phyloP scores from a whole-genome alignment of 2,329 filamentous ascomycete species.

The Microcyclospora tardicrescens region DNA sequence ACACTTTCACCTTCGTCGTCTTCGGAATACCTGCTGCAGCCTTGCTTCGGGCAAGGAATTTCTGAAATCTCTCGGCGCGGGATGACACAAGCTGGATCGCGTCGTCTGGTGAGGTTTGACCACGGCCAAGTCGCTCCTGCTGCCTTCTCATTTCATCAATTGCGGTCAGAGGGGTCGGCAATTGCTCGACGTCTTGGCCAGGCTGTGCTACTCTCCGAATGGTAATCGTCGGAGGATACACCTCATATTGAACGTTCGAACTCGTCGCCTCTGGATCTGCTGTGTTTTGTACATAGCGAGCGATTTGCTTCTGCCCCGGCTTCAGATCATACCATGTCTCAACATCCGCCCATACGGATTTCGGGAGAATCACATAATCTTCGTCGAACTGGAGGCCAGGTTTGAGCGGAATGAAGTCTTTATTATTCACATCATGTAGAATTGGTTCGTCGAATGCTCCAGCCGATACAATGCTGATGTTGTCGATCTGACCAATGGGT shows the following conservation, averaged over 20 bases:
- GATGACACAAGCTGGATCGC: constrained; percentile 59
- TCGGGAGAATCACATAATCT: constrained; percentile 64
- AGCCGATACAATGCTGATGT: constrained; percentile 58
- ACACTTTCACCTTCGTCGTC: constrained; percentile 63
- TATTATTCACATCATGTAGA: constrained; percentile 11
- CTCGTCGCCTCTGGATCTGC: constrained; percentile 41
- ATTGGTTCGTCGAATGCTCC: constrained; percentile 16
- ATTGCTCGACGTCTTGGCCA: constrained; percentile 31
- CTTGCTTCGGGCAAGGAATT: constrained; percentile 69
- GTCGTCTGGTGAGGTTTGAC: constrained; percentile 29
- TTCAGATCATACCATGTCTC: constrained; percentile 70
- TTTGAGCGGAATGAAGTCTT: constrained; percentile 57
- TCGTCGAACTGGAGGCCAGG: constrained; percentile 51
- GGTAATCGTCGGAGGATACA: constrained; percentile 72
- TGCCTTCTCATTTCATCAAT: constrained; percentile 6
- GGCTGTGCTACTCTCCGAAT: constrained; percentile 62
- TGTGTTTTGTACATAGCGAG: constrained; percentile 67
- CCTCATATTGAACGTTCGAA: constrained; percentile 65
- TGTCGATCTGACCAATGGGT: constrained; percentile 71
- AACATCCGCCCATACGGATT: constrained; percentile 70
- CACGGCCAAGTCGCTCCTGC: constrained; percentile 9
- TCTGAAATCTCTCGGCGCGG: constrained; percentile 53
- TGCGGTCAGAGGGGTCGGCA: constrained; percentile 3
- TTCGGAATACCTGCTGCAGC: constrained; percentile 51
- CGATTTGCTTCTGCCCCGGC: constrained; percentile 55